Percentiles rank a stretch among this genome's conserved stretches.
phyloP scores from a whole-genome alignment of 768 basidiomycete genomes.

The Serendipita vermifera region DNA sequence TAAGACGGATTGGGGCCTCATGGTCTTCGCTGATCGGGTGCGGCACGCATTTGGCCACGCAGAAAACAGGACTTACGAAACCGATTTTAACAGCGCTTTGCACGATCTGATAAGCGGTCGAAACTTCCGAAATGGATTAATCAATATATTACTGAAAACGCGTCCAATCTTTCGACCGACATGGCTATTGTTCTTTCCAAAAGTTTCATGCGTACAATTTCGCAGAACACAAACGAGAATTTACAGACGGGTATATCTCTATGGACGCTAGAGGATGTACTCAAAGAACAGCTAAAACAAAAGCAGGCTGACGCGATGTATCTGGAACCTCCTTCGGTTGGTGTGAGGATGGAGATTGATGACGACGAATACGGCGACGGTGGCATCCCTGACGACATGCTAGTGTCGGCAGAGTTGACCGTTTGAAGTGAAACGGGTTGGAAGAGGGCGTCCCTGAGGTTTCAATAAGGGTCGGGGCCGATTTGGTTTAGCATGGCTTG shows the following conservation, averaged over 20 bases:
- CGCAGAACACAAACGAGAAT: slow-evolving; percentile 93
- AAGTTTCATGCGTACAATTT: slow-evolving; percentile 96
- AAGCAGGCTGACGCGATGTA: slow-evolving; percentile 46
- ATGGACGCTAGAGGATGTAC: slow-evolving; percentile 88
- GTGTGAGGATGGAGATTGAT: slow-evolving; percentile 29
- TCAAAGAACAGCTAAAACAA: slow-evolving; percentile 73
- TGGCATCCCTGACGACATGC: slow-evolving; percentile 48
- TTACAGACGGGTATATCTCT: slow-evolving; percentile 80
- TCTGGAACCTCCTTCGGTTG: slow-evolving; percentile 18
- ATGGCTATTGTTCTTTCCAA: slow-evolving; percentile 93
- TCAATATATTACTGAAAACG: slow-evolving; percentile 97
- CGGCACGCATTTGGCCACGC: slow-evolving; percentile 11
- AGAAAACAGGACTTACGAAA: neutral
- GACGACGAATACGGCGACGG: slow-evolving; percentile 48
- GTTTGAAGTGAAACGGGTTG: slow-evolving; percentile 13
- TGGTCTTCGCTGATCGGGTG: slow-evolving; percentile 99
- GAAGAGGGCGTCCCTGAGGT: neutral
- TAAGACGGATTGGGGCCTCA: slow-evolving; percentile 98
- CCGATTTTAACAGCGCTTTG: slow-evolving; percentile 52
- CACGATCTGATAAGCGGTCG: slow-evolving; percentile 82
- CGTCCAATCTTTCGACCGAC: slow-evolving; percentile 94
- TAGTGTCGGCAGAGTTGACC: slow-evolving; percentile 42
- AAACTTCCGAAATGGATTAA: slow-evolving; percentile 99
- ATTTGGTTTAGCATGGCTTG: neutral
- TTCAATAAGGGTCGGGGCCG: neutral